Percentiles rank a stretch among this genome's conserved stretches.
phyloP scores from a whole-genome alignment of 192 early-diverging fungal species.

The Bifiguratus adelaidae region DNA sequence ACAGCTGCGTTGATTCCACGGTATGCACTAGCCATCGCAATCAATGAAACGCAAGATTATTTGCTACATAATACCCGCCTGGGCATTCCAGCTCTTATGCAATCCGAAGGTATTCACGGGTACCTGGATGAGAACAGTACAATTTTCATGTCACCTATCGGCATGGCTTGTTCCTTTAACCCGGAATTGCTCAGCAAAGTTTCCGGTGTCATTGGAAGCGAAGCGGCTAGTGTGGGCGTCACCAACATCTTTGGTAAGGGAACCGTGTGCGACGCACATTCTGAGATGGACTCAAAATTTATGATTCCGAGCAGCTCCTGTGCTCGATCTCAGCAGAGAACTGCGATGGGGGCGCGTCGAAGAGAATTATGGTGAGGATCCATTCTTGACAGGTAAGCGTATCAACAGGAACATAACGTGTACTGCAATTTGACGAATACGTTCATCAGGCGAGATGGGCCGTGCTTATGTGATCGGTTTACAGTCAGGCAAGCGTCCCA shows the following conservation, averaged over 20 bases:
- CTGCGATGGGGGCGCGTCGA: constrained; percentile 6
- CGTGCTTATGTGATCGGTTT: not conserved
- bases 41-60: not conserved
- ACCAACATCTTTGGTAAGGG: constrained; percentile 1
- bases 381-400: not conserved
- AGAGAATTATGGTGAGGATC: constrained; percentile 6
- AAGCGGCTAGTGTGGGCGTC: constrained; percentile 1
- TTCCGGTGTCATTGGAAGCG: not conserved
- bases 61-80: constrained; percentile 1
- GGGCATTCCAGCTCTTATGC: constrained; percentile 1
- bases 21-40: not conserved
- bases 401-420: not conserved
- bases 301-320: not conserved
- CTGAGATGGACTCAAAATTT: not conserved
- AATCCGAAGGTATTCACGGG: constrained; percentile 5
- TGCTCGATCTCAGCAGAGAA: constrained; percentile 1
- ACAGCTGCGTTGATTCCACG: constrained; percentile 1
- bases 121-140: not conserved
- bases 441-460: constrained; percentile 1
- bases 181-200: not conserved
- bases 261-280: not conserved
- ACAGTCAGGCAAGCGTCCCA: not conserved
- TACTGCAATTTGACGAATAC: no score
- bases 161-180: constrained; percentile 5
- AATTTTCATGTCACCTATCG: not conserved